Conservation (phyloP, 1,139 yeast genomes). For the Diutina sp. region DNA sequence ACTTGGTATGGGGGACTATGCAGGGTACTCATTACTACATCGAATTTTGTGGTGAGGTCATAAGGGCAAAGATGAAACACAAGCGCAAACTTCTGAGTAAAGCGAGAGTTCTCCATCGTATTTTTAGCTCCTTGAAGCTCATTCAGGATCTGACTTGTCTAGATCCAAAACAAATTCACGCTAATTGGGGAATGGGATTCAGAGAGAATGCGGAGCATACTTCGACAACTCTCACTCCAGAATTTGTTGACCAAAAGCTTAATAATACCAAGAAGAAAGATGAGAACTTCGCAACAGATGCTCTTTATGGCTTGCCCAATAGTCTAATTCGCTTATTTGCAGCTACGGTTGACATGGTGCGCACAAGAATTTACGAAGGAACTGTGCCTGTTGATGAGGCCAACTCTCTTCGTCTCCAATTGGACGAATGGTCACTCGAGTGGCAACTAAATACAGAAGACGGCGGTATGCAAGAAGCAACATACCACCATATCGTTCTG, state of each 20-base stretch:
- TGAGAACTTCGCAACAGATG: constrained; percentile 63
- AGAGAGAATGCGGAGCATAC: constrained; percentile 10
- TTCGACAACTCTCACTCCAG: constrained; percentile 15
- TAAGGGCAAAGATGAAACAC: constrained; percentile 51
- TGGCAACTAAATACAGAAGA: constrained; percentile 30
- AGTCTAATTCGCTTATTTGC: constrained; percentile 62
- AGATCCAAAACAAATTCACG: constrained; percentile 18
- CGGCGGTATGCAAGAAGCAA: constrained; percentile 48
- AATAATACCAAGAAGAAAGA: constrained; percentile 32
- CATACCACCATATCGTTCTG: constrained; percentile 75
- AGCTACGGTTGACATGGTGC: constrained; percentile 51
- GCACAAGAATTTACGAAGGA: constrained; percentile 46
- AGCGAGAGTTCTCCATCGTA: constrained; percentile 66
- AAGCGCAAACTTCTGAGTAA: constrained; percentile 62
- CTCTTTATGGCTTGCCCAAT: constrained; percentile 75
- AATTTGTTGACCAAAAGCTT: constrained; percentile 30
- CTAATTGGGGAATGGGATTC: constrained; percentile 9
- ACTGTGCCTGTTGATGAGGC: constrained; percentile 8
- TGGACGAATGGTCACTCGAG: constrained; percentile 54
- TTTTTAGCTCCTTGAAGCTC: constrained; percentile 61
- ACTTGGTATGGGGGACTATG: constrained; percentile 88
- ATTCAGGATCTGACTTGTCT: constrained; percentile 64
- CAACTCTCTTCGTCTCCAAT: constrained; percentile 25
- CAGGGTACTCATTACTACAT: constrained; percentile 70
- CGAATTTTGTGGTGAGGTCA: constrained; percentile 65